These are phyloP conservation scores for Eimeria maxima DNA, from an alignment of 169 alveolate species.

Conservation along the genomic window DNA sequence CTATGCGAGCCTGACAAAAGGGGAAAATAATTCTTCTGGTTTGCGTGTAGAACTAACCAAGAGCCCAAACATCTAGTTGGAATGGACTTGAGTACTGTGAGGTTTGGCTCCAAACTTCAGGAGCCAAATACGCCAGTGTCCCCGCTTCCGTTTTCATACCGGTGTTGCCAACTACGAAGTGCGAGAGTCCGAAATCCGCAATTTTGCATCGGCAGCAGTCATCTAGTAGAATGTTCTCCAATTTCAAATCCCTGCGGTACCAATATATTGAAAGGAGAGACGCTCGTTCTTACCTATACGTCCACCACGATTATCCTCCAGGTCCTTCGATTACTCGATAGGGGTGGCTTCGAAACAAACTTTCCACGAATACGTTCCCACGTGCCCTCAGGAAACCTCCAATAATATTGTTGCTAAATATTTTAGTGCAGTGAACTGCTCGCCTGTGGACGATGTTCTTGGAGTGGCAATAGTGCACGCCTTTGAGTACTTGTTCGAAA, in stretches of 20 bases:
- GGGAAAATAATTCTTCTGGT: not conserved
- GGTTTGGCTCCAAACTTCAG: slow-evolving; percentile 87
- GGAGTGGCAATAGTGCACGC: slow-evolving; percentile 90
- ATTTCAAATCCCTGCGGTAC: slow-evolving; percentile 91
- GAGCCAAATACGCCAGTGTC: slow-evolving; percentile 88
- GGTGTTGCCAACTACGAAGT: slow-evolving; percentile 86
- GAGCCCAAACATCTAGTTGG: slow-evolving; percentile 88
- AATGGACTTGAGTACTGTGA: slow-evolving; percentile 86
- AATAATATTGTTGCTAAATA: not conserved
- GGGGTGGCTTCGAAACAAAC: not conserved
- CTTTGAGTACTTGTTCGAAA: slow-evolving; percentile 89
- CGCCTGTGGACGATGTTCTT: slow-evolving; percentile 91
- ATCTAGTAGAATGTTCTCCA: slow-evolving; percentile 93
- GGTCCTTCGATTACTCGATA: not conserved
- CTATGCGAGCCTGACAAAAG: not conserved
- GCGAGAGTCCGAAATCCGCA: slow-evolving; percentile 93
- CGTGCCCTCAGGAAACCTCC: not conserved
- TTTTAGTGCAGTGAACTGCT: slow-evolving; percentile 33
- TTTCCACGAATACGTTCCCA: not conserved
- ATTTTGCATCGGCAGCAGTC: slow-evolving; percentile 89
- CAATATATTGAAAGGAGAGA: not conserved
- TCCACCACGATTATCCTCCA: not conserved
- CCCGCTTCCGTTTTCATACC: slow-evolving; percentile 88
- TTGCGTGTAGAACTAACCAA: slow-evolving; percentile 77
- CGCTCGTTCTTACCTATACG: not conserved